phyloP scores from a whole-genome alignment of 306 rosid species.

The Sicyos edulis region DNA sequence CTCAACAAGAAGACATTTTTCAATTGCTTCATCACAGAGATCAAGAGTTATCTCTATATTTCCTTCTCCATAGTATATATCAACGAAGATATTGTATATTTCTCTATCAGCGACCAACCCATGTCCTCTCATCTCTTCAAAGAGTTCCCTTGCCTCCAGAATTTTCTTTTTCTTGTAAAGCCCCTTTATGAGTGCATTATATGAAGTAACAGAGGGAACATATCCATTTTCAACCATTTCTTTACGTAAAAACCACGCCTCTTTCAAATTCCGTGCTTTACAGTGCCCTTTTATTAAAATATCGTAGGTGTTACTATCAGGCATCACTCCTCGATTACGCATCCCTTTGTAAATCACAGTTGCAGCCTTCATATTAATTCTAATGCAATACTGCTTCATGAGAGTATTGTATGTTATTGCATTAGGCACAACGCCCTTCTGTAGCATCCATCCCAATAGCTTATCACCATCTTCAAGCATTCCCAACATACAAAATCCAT shows the following conservation, averaged over 20 bases:
- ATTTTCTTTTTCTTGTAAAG: conserved; percentile 64
- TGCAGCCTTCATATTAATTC: conserved; percentile 56
- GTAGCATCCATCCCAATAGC: conserved; percentile 75
- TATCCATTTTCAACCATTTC: conserved; percentile 67
- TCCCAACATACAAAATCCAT: conserved; percentile 79
- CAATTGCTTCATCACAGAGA: conserved; percentile 85
- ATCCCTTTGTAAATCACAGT: conserved; percentile 53
- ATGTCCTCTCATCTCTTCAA: conserved; percentile 75
- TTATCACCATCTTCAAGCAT: conserved; percentile 76
- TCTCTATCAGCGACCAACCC: conserved; percentile 68
- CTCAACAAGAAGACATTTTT: conserved; percentile 52
- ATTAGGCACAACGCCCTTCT: conserved; percentile 65
- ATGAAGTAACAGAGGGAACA: conserved; percentile 48
- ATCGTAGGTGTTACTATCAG: conserved; percentile 67
- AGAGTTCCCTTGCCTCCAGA: conserved; percentile 58
- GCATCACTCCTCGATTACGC: conserved; percentile 55
- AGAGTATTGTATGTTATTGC: conserved; percentile 72
- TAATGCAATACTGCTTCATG: conserved; percentile 76
- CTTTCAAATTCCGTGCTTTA: conserved; percentile 79
- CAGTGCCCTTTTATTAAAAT: conserved; percentile 81
- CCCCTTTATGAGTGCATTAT: conserved; percentile 60
- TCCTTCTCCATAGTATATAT: conserved; percentile 69
- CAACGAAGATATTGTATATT: conserved; percentile 68
- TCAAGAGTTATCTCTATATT: conserved; percentile 59
- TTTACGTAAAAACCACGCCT: conserved; percentile 62